These are phyloP conservation scores for Eimeria acervulina DNA, from an alignment of 169 alveolate genomes.

Conservation along the genomic window DNA sequence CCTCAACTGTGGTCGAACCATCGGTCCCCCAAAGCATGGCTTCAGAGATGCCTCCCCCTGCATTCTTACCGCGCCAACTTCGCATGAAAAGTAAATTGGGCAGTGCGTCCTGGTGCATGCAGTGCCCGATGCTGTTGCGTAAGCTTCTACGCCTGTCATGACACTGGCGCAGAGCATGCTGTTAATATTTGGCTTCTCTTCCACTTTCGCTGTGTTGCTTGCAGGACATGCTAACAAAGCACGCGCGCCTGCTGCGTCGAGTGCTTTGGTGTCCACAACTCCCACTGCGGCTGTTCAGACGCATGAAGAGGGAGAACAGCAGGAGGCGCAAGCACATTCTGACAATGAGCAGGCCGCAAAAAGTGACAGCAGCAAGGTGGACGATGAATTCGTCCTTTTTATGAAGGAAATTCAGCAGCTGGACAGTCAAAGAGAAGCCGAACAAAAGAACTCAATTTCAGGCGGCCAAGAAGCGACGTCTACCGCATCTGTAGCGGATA, in stretches of 20 bases:
- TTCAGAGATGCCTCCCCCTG: conserved; percentile 76
- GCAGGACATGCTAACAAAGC: conserved; percentile 29
- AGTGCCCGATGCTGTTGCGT: background rate
- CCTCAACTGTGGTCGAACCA: background rate
- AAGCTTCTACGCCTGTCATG: background rate
- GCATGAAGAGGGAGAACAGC: conserved; percentile 13
- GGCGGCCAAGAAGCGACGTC: background rate
- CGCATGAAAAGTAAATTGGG: conserved; percentile 37
- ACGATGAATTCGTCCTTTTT: conserved; percentile 61
- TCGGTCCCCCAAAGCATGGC: background rate
- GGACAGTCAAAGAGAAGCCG: conserved; percentile 56
- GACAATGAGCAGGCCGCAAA: background rate
- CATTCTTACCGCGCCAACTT: conserved; percentile 68
- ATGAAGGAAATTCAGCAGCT: conserved; percentile 75
- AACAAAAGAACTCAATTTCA: background rate
- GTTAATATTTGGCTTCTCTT: background rate
- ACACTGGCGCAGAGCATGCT: background rate
- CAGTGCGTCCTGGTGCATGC: background rate
- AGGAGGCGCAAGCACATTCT: conserved; percentile 34
- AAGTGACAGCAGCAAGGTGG: conserved; percentile 33
- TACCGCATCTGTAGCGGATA: background rate
- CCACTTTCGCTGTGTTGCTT: background rate
- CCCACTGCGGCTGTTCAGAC: conserved; percentile 39
- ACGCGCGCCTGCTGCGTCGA: background rate
- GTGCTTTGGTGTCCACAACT: background rate